Evolutionary conservation across 345 rosid species (phyloP).

Genomic region (Corchorus capsularis): DNA sequence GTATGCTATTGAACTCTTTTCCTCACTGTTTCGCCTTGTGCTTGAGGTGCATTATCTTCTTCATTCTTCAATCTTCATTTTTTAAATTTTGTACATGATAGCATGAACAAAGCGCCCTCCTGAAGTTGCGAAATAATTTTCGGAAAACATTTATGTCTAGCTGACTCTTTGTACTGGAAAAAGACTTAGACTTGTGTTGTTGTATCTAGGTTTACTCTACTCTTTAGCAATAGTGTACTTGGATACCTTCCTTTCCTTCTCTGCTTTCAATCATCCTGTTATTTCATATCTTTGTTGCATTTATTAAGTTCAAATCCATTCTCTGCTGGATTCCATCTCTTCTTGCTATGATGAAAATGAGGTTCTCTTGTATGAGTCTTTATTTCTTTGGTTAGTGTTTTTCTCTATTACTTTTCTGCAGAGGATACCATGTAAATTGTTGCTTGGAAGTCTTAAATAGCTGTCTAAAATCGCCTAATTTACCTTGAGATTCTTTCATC

Average conservation of each 20-base stretch:
- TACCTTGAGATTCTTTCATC: too few relatives aligned
- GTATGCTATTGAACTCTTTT: conserved; percentile 35
- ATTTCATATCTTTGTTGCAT: background rate
- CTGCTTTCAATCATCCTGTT: background rate
- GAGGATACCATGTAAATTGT: background rate
- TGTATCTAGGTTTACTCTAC: too few relatives aligned
- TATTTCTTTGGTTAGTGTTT: background rate
- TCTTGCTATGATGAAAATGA: background rate
- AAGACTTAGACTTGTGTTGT: too few relatives aligned
- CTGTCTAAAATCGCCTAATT: too few relatives aligned
- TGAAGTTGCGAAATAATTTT: background rate
- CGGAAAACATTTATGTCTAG: background rate
- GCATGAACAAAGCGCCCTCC: background rate
- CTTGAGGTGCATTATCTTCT: background rate
- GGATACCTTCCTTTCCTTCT: background rate
- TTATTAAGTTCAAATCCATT: background rate
- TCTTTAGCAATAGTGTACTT: too few relatives aligned
- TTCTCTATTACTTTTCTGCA: background rate
- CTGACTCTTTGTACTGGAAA: too few relatives aligned
- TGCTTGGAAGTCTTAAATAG: too few relatives aligned
- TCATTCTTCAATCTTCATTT: background rate
- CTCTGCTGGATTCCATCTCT: background rate
- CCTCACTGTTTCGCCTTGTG: background rate
- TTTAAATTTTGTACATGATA: background rate
- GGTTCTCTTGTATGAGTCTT: background rate